Conservation (phyloP, 2,329 filamentous ascomycete genomes). For the Fusarium azukiicola region DNA sequence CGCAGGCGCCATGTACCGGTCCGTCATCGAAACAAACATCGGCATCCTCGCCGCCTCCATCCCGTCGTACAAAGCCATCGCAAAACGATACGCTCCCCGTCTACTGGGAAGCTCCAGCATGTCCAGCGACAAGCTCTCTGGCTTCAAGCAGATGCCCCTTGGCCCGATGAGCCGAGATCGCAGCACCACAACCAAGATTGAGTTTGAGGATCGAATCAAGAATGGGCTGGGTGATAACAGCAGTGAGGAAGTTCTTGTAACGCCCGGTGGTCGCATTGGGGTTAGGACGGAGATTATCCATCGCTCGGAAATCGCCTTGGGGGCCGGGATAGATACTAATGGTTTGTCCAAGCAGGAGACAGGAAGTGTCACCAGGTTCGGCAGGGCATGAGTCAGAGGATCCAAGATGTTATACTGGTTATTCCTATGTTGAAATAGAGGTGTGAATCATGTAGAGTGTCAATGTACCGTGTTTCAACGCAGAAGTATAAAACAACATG, state of each 20-base stretch:
- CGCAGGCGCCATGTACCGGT: conserved; percentile 45
- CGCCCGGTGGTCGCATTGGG: conserved; percentile 33
- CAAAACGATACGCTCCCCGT: conserved; percentile 43
- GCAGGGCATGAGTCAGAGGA: background rate
- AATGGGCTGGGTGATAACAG: conserved; percentile 34
- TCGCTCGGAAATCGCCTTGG: background rate
- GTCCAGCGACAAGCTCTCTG: conserved; percentile 39
- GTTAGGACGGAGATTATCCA: conserved; percentile 39
- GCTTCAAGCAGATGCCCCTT: conserved; percentile 45
- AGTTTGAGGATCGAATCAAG: conserved; percentile 35
- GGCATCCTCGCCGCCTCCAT: conserved; percentile 45
- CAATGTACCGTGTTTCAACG: no score
- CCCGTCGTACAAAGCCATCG: conserved; percentile 42
- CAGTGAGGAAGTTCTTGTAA: conserved; percentile 37
- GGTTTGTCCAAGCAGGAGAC: background rate
- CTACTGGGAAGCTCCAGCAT: conserved; percentile 39
- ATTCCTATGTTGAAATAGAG: no score
- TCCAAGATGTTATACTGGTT: no score
- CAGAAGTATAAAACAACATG: no score
- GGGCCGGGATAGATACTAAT: background rate
- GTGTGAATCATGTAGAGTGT: no score
- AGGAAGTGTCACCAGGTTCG: background rate
- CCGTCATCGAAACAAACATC: conserved; percentile 44
- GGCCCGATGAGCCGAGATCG: conserved; percentile 27
- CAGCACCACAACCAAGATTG: conserved; percentile 2